Percentiles rank a stretch among this genome's conserved stretches.
phyloP scores from a whole-genome alignment of 345 rosid genomes.

The Jatropha curcas region DNA sequence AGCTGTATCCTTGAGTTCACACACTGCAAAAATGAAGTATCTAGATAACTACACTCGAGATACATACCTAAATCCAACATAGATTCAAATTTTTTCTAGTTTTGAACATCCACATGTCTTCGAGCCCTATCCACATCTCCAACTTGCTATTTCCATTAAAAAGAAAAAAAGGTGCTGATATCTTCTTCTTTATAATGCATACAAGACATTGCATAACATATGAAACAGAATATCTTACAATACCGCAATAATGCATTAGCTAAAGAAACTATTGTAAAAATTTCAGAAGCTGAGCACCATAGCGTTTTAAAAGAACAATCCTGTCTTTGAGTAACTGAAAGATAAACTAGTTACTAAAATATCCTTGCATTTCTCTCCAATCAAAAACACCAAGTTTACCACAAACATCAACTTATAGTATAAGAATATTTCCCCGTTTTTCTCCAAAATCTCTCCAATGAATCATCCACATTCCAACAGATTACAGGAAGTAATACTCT shows the following conservation, averaged over 20 bases:
- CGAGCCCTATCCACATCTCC: neutral
- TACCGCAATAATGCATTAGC: neutral
- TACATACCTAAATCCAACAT: neutral
- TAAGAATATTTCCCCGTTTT: neutral
- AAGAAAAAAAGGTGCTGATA: neutral
- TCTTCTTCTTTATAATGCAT: neutral
- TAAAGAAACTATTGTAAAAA: neutral
- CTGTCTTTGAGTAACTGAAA: neutral
- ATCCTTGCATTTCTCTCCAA: neutral
- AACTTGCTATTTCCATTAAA: neutral
- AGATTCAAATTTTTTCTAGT: neutral
- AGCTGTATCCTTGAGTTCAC: neutral
- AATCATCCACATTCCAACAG: neutral
- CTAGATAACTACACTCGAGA: neutral
- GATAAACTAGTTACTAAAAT: neutral
- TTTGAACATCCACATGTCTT: neutral
- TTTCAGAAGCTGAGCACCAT: neutral
- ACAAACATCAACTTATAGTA: neutral
- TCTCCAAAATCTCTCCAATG: neutral
- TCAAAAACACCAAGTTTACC: neutral
- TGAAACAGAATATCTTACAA: neutral
- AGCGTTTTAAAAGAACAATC: neutral
- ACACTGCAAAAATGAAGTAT: neutral
- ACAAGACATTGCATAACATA: neutral
- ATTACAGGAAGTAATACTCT: neutral